Conservation (phyloP, 2,329 filamentous ascomycete genomes). For the Phyllosticta ampelicida region DNA sequence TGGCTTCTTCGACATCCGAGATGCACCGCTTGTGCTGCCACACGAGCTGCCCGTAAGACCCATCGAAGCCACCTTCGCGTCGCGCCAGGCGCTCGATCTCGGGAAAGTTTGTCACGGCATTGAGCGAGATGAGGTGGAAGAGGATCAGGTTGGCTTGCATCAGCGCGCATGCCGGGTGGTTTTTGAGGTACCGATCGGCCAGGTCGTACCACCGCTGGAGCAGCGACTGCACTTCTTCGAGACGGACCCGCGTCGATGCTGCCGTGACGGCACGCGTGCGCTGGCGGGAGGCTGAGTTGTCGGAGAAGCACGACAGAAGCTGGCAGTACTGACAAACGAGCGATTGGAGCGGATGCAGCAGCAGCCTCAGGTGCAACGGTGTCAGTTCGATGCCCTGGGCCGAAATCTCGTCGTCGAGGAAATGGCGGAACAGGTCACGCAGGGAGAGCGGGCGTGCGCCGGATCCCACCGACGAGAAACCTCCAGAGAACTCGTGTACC, state of each 20-base stretch:
- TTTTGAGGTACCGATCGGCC: slow-evolving; percentile 45
- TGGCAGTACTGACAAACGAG: slow-evolving; percentile 55
- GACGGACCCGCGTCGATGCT: slow-evolving; percentile 47
- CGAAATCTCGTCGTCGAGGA: slow-evolving; percentile 53
- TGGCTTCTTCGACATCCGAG: slow-evolving; percentile 50
- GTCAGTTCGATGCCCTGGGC: slow-evolving; percentile 41
- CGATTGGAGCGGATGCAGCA: slow-evolving; percentile 58
- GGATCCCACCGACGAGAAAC: slow-evolving; percentile 44
- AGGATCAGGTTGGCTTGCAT: slow-evolving; percentile 57
- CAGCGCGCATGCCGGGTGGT: slow-evolving; percentile 47
- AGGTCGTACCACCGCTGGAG: slow-evolving; percentile 58
- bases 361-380: slow-evolving; percentile 51
- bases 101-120: slow-evolving; percentile 55
- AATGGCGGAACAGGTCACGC: slow-evolving; percentile 55
- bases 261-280: slow-evolving; percentile 44
- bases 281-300: slow-evolving; percentile 36
- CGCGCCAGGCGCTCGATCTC: slow-evolving; percentile 57
- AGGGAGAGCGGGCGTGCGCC: slow-evolving; percentile 48
- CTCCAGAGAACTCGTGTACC: slow-evolving; percentile 44
- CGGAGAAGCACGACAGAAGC: slow-evolving; percentile 54
- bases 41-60: slow-evolving; percentile 43
- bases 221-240: slow-evolving; percentile 54
- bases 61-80: slow-evolving; percentile 46
- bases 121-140: slow-evolving; percentile 61
- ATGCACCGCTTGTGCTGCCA: slow-evolving; percentile 53